phyloP scores from a whole-genome alignment of 2,329 filamentous ascomycete species.

The Fusarium sp. region DNA sequence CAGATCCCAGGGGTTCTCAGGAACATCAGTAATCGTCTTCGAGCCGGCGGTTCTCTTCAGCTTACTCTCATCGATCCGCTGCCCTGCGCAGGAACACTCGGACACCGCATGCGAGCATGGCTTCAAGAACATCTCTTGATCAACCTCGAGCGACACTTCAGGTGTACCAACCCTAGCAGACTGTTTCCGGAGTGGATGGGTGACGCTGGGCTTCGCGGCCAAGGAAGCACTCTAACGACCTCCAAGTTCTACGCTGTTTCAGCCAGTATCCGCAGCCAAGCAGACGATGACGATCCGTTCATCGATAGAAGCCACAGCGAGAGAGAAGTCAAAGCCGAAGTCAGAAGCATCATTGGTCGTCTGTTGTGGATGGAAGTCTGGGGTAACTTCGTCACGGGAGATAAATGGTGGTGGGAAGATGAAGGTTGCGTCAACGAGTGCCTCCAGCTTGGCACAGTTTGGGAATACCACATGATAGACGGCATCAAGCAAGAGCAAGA shows the following conservation, averaged over 20 bases:
- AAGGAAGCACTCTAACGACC: constrained; percentile 59
- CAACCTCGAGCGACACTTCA: constrained; percentile 68
- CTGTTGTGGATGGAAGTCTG: constrained; percentile 72
- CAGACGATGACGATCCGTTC: constrained; percentile 38
- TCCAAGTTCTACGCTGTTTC: constrained; percentile 62
- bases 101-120: constrained; percentile 69
- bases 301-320: constrained; percentile 39
- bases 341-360: constrained; percentile 64
- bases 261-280: constrained; percentile 41
- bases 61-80: constrained; percentile 72
- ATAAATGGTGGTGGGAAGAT: constrained; percentile 73
- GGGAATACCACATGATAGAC: constrained; percentile 69
- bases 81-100: constrained; percentile 66
- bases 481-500: constrained; percentile 60
- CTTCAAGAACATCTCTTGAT: constrained; percentile 69
- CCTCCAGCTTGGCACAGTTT: constrained; percentile 62
- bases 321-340: constrained; percentile 55
- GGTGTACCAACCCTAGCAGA: constrained; percentile 68
- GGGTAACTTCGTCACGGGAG: constrained; percentile 62
- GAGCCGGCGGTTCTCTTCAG: constrained; percentile 65
- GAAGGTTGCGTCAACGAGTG: constrained; percentile 66
- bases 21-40: constrained; percentile 67
- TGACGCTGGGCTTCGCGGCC: constrained; percentile 62
- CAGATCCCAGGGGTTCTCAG: constrained; percentile 67
- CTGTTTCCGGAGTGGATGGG: constrained; percentile 69